phyloP scores from a whole-genome alignment of 768 basidiomycete genomes.

The Sporobolomyces roseus region DNA sequence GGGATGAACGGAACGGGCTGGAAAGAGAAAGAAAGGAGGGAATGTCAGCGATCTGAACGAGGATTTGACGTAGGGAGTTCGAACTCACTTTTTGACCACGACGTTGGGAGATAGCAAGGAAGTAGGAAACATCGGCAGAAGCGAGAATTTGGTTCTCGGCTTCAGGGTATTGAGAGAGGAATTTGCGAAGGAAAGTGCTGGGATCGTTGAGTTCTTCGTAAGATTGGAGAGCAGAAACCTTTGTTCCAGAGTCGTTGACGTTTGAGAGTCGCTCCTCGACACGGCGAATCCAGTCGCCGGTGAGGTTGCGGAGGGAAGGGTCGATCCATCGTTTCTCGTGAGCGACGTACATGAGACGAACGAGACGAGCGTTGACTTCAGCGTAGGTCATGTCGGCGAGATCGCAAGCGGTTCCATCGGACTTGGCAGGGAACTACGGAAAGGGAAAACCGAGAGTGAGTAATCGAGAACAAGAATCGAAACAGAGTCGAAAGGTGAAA shows the following conservation, averaged over 20 bases:
- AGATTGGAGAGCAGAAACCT: slow-evolving; percentile 79
- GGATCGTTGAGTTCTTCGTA: slow-evolving; percentile 81
- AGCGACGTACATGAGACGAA: slow-evolving; percentile 87
- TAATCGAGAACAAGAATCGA: background rate
- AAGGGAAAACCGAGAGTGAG: background rate
- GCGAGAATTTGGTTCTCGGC: slow-evolving; percentile 82
- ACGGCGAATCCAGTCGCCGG: slow-evolving; percentile 94
- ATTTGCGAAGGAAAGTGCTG: slow-evolving; percentile 64
- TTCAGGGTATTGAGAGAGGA: slow-evolving; percentile 75
- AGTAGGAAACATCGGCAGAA: slow-evolving; percentile 88
- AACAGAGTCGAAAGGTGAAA: background rate
- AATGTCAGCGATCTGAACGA: background rate
- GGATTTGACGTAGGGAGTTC: background rate
- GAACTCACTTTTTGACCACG: slow-evolving; percentile 73
- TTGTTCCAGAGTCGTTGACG: slow-evolving; percentile 54
- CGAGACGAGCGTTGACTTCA: slow-evolving; percentile 85
- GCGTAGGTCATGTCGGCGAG: slow-evolving; percentile 98
- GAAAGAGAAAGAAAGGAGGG: background rate
- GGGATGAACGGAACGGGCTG: slow-evolving; percentile 92
- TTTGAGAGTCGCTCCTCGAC: slow-evolving; percentile 52
- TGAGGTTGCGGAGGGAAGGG: slow-evolving; percentile 79
- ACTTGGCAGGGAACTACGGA: slow-evolving; percentile 93
- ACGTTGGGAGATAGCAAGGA: slow-evolving; percentile 90
- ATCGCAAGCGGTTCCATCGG: slow-evolving; percentile 77
- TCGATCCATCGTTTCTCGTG: slow-evolving; percentile 95